Percentiles rank a stretch among this genome's conserved stretches.
Evolutionary conservation across 208 protist species (phyloP).

Genomic region (Trichomonas gallinae): DNA sequence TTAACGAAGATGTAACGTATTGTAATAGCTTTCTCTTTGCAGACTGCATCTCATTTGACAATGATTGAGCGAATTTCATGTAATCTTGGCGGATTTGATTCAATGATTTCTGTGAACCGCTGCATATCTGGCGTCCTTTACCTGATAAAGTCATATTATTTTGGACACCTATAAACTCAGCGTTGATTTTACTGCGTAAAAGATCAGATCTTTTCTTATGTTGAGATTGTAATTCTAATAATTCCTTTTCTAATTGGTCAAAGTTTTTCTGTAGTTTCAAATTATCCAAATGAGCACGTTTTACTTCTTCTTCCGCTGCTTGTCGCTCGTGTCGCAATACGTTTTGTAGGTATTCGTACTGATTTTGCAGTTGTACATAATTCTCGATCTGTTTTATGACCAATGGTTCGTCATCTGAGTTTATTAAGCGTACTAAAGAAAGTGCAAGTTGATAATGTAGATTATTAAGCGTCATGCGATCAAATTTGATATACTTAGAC

Average conservation of each 20-base stretch:
- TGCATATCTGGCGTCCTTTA: background rate
- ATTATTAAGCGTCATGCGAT: background rate
- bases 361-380: background rate
- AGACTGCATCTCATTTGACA: background rate
- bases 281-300: background rate
- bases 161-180: background rate
- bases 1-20: background rate
- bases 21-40: background rate
- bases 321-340: background rate
- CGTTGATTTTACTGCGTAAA: background rate
- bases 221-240: background rate
- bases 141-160: background rate
- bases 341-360: background rate
- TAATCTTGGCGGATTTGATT: background rate
- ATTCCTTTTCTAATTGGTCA: background rate
- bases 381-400: background rate
- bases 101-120: background rate
- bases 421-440: background rate
- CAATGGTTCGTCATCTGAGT: background rate
- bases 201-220: background rate
- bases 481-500: background rate
- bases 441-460: background rate
- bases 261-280: background rate
- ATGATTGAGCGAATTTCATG: background rate
- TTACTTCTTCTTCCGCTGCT: background rate